Percentiles rank a stretch among this genome's conserved stretches.
phyloP scores from a whole-genome alignment of 805 yeast species.

The Tetrapisispora namnaoensis region DNA sequence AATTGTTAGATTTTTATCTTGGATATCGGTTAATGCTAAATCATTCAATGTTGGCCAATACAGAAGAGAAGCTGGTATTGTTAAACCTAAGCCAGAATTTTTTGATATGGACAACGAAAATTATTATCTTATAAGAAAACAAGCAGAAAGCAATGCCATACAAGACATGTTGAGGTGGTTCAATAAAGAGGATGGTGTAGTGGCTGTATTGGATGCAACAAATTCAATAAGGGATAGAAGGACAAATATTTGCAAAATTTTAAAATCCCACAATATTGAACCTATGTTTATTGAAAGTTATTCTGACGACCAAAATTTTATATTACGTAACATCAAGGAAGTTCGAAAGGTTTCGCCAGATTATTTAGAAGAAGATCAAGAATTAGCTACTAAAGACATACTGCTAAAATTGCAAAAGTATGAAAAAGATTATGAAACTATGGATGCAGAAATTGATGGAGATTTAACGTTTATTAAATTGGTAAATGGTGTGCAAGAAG shows the following conservation, averaged over 20 bases:
- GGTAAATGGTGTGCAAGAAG: constrained; percentile 79
- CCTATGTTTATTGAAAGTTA: constrained; percentile 89
- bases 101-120: constrained; percentile 59
- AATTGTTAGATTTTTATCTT: constrained; percentile 80
- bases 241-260: constrained; percentile 47
- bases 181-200: constrained; percentile 67
- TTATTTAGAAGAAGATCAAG: constrained; percentile 58
- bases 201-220: constrained; percentile 90
- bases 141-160: constrained; percentile 66
- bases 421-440: constrained; percentile 66
- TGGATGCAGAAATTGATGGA: constrained; percentile 47
- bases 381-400: constrained; percentile 64
- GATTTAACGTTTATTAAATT: constrained; percentile 77
- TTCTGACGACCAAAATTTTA: constrained; percentile 74
- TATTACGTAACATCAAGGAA: constrained; percentile 71
- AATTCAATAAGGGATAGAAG: constrained; percentile 74
- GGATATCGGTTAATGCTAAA: constrained; percentile 82
- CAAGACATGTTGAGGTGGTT: constrained; percentile 83
- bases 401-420: constrained; percentile 63
- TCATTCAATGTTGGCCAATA: constrained; percentile 86
- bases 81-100: constrained; percentile 55
- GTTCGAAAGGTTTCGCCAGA: constrained; percentile 85
- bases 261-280: constrained; percentile 59
- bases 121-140: constrained; percentile 51
- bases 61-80: constrained; percentile 52